Evolutionary conservation across 192 early-diverging fungal species (phyloP).

Genomic region (Gamsiella multidivaricata): DNA sequence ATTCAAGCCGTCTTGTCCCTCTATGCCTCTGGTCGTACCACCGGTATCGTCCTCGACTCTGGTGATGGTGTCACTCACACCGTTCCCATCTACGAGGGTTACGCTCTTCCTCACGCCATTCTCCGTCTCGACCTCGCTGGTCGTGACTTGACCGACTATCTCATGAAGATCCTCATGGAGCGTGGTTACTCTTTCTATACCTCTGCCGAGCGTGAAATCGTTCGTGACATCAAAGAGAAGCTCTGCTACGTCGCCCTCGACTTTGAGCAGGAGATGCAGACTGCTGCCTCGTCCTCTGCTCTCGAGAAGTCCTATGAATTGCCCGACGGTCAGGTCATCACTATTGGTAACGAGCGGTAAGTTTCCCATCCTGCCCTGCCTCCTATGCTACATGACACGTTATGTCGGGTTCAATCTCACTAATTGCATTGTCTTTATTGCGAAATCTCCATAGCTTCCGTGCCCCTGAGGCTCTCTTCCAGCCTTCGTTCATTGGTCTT

Average conservation of each 20-base stretch:
- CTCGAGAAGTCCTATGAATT: constrained; percentile 98
- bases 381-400: no score
- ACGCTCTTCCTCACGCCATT: constrained; percentile 94
- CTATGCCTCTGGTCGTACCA: constrained; percentile 96
- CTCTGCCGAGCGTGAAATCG: constrained; percentile 97
- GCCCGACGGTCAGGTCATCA: constrained; percentile 98
- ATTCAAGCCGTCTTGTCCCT: constrained; percentile 96
- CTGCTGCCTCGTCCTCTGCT: constrained; percentile 89
- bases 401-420: no score
- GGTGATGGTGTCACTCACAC: constrained; percentile 99
- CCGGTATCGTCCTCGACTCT: constrained; percentile 98
- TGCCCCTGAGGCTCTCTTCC: constrained; percentile 98
- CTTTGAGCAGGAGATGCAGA: constrained; percentile 98
- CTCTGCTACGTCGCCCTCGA: constrained; percentile 98
- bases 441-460: constrained; percentile 74
- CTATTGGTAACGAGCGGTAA: constrained; percentile 93
- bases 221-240: constrained; percentile 99
- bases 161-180: constrained; percentile 93
- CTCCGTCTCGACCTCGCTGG: constrained; percentile 97
- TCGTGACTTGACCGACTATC: constrained; percentile 95
- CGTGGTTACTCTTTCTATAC: constrained; percentile 97
- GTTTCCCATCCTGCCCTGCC: constrained; percentile 10
- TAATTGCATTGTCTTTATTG: no score
- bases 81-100: constrained; percentile 98
- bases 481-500: constrained; percentile 91